Conservation (phyloP, 176 grass and related monocot species). For the Themeda triandra region DNA sequence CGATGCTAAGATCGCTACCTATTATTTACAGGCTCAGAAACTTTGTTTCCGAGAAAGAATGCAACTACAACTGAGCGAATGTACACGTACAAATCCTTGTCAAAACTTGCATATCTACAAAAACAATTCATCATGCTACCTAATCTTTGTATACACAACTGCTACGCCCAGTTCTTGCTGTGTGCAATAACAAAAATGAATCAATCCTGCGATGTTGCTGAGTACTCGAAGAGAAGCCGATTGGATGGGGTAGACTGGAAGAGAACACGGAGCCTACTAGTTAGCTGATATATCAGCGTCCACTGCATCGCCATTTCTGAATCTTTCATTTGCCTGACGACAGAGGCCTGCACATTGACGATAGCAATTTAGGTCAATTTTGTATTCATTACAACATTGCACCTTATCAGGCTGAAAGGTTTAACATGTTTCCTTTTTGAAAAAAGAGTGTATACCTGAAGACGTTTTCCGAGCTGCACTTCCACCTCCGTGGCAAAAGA, state of each 20-base stretch:
- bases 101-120: conserved; percentile 48
- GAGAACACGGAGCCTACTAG: conserved; percentile 82
- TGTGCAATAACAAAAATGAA: conserved; percentile 17
- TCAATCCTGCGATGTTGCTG: conserved; percentile 79
- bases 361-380: background rate
- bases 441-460: conserved; percentile 58
- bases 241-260: conserved; percentile 96
- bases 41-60: conserved; percentile 61
- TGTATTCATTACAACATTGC: background rate
- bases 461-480: conserved; percentile 83
- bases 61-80: conserved; percentile 30
- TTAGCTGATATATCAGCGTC: conserved; percentile 84
- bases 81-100: conserved; percentile 30
- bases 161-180: background rate
- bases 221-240: conserved; percentile 97
- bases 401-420: background rate
- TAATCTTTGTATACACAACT: conserved; percentile 15
- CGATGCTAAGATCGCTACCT: conserved; percentile 40
- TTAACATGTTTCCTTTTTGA: background rate
- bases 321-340: conserved; percentile 99
- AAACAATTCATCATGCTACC: conserved; percentile 12
- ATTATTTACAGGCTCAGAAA: conserved; percentile 65
- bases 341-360: conserved; percentile 64
- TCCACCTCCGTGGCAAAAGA: conserved; percentile 96
- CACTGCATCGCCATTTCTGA: conserved; percentile 99